Conservation (phyloP, 352 stramenopile genomes). For the Ophiocytium majus region DNA sequence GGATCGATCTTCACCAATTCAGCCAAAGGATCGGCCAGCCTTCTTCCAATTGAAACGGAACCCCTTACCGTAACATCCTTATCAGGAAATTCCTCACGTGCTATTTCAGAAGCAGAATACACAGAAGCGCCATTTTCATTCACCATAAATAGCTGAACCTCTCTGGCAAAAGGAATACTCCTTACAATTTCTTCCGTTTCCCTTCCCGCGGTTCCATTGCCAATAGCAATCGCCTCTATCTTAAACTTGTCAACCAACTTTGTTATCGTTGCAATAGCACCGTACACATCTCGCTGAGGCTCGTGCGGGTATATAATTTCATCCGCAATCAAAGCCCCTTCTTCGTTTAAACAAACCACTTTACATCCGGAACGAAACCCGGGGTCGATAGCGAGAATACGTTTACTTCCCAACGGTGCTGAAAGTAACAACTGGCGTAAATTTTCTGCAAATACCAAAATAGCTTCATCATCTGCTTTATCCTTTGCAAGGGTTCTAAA, state of each 20-base stretch:
- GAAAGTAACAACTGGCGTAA: slow-evolving; percentile 2
- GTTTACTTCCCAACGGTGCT: background rate
- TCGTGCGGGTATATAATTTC: background rate
- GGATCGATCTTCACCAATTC: slow-evolving; percentile 18
- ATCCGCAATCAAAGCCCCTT: background rate
- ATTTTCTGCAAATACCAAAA: slow-evolving; percentile 5
- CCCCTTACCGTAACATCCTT: background rate
- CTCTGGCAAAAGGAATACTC: background rate
- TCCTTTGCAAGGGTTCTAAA: background rate
- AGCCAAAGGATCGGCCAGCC: slow-evolving; percentile 1
- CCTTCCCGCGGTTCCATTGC: background rate
- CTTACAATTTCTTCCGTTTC: slow-evolving; percentile 7
- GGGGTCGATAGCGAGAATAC: background rate
- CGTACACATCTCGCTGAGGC: background rate
- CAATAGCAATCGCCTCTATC: slow-evolving; percentile 10
- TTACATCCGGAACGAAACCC: background rate
- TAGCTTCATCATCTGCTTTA: slow-evolving; percentile 1
- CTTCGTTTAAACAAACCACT: slow-evolving; percentile 1
- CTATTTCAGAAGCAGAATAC: background rate
- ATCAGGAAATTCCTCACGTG: slow-evolving; percentile 13
- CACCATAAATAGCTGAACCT: too few species aligned
- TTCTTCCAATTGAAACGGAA: background rate
- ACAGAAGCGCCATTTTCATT: background rate
- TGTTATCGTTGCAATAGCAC: background rate
- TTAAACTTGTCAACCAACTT: background rate